These are phyloP conservation scores for Phytophthora constricta DNA, from an alignment of 352 stramenopile genomes.

Conservation along the genomic window DNA sequence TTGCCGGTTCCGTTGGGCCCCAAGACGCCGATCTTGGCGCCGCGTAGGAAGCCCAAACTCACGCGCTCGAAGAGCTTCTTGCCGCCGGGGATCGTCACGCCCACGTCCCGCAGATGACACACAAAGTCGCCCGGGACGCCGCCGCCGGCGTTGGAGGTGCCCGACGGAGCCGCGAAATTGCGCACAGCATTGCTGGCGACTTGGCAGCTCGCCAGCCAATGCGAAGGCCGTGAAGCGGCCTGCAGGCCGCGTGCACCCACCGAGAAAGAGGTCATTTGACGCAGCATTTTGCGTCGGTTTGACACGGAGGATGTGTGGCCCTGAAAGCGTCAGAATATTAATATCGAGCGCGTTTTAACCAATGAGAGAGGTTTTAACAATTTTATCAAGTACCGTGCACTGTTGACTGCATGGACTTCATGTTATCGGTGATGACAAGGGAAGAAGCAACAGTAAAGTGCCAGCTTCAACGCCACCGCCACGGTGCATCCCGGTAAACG, in stretches of 20 bases:
- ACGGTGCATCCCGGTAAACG: background rate
- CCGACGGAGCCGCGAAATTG: constrained; percentile 44
- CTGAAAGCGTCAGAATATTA: too few relatives aligned
- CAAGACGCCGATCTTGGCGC: constrained; percentile 96
- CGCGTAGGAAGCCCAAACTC: constrained; percentile 81
- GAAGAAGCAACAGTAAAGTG: too few relatives aligned
- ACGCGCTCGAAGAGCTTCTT: constrained; percentile 88
- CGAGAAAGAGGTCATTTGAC: constrained; percentile 15
- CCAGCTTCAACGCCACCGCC: background rate
- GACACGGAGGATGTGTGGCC: background rate
- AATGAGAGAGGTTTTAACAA: too few relatives aligned
- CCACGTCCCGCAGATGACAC: constrained; percentile 77
- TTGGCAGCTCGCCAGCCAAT: constrained; percentile 21
- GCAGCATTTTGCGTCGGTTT: constrained; percentile 20
- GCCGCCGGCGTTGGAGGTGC: constrained; percentile 69
- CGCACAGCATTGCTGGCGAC: constrained; percentile 26
- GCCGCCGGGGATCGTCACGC: constrained; percentile 77
- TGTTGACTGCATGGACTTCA: background rate
- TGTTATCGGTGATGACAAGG: background rate
- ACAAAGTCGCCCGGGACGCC: constrained; percentile 87
- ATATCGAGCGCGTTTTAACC: too few relatives aligned
- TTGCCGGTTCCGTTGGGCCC: constrained; percentile 96
- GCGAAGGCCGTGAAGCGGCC: background rate
- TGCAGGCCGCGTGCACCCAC: constrained; percentile 7
- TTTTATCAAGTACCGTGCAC: too few relatives aligned